phyloP scores from a whole-genome alignment of 257 asterid species.

The Gardenia jasminoides region DNA sequence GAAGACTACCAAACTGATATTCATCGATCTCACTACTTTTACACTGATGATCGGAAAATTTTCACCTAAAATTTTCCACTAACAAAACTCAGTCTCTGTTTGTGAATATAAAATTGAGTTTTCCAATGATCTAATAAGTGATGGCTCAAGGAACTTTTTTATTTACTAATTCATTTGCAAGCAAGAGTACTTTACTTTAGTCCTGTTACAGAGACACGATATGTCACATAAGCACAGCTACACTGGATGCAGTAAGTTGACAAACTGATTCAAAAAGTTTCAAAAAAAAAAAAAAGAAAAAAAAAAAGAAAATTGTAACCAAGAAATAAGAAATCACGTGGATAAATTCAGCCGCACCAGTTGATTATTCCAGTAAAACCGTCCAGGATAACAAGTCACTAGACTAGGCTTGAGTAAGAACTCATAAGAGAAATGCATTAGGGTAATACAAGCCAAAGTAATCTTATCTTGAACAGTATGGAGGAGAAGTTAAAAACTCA shows the following conservation, averaged over 20 bases:
- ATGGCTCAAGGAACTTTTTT: not conserved
- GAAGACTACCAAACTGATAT: not conserved
- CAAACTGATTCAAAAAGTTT: not conserved
- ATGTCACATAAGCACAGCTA: not conserved
- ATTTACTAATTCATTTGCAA: not conserved
- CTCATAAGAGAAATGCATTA: not conserved
- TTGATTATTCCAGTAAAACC: not conserved
- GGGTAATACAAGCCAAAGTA: not conserved
- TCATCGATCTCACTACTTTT: not conserved
- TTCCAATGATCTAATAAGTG: not conserved
- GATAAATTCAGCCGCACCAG: not conserved
- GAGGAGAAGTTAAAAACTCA: no score
- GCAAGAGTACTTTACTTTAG: not conserved
- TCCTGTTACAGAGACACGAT: not conserved
- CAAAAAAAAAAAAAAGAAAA: not conserved
- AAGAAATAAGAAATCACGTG: not conserved
- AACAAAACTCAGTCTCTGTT: not conserved
- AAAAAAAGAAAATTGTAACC: not conserved
- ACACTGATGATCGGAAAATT: not conserved
- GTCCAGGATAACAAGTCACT: not conserved
- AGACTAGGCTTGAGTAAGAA: not conserved
- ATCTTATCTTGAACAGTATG: not conserved
- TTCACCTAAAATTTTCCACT: not conserved
- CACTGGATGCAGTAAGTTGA: not conserved
- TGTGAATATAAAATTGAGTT: not conserved